These are phyloP conservation scores for Aspergillus felis DNA, from an alignment of 2,329 filamentous ascomycete species.

Conservation along the genomic window DNA sequence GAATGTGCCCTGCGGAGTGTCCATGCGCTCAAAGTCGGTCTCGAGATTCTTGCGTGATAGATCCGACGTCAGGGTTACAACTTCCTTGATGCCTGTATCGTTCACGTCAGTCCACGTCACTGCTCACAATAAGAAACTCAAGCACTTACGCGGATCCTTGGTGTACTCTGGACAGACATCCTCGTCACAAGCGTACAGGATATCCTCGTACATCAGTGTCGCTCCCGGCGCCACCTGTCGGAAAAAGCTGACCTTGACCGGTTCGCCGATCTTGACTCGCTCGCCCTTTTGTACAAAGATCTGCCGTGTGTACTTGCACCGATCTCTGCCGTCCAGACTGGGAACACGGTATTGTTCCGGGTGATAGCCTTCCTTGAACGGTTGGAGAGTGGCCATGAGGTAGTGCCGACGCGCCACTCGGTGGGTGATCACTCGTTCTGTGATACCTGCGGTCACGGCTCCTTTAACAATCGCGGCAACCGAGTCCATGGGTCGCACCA, in stretches of 20 bases:
- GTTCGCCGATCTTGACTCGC: conserved; percentile 97
- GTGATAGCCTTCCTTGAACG: conserved; percentile 98
- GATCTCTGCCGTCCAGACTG: conserved; percentile 91
- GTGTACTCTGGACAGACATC: conserved; percentile 98
- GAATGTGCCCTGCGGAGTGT: conserved; percentile 94
- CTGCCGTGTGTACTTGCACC: conserved; percentile 97
- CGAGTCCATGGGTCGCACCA: conserved; percentile 97
- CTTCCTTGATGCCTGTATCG: conserved; percentile 86
- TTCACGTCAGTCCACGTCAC: neutral
- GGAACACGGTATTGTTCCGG: conserved; percentile 97
- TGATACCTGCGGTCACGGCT: conserved; percentile 95
- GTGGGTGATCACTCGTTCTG: conserved; percentile 92
- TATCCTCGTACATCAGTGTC: conserved; percentile 99
- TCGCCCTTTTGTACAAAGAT: conserved; percentile 99
- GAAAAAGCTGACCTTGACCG: conserved; percentile 98
- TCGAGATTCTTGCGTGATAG: conserved; percentile 97
- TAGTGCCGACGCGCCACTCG: conserved; percentile 97
- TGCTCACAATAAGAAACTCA: neutral
- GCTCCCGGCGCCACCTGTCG: conserved; percentile 94
- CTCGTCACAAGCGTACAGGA: conserved; percentile 94
- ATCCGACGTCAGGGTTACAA: conserved; percentile 95
- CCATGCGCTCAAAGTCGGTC: conserved; percentile 99
- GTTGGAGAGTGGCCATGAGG: conserved; percentile 97
- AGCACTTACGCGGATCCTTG: conserved; percentile 90
- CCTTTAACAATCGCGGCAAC: conserved; percentile 98